phyloP scores from a whole-genome alignment of 148 eudicot genomes.

The Fagopyrum esculentum region DNA sequence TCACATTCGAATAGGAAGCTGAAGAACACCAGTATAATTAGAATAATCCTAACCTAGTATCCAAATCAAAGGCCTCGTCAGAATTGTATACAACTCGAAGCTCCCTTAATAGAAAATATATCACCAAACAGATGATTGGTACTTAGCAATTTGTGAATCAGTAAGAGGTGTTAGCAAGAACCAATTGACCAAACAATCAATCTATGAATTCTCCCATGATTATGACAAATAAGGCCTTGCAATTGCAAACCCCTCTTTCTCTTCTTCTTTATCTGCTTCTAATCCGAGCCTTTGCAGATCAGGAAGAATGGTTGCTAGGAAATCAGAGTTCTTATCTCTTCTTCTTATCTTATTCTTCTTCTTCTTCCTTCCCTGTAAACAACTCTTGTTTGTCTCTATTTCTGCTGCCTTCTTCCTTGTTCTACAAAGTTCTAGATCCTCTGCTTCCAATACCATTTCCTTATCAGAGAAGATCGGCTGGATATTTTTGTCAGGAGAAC shows the following conservation, averaged over 20 bases:
- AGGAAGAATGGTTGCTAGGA: constrained; percentile 54
- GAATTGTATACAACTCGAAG: background rate
- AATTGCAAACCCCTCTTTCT: constrained; percentile 6
- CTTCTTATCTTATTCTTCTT: constrained; percentile 30
- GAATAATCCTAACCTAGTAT: background rate
- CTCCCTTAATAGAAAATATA: background rate
- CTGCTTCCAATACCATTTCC: background rate
- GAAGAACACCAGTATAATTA: background rate
- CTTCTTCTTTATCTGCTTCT: background rate
- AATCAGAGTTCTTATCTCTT: constrained; percentile 44
- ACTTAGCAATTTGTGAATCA: background rate
- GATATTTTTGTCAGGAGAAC: background rate
- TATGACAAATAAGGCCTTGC: constrained; percentile 62
- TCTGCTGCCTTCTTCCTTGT: constrained; percentile 1
- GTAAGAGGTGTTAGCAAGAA: background rate
- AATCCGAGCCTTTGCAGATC: constrained; percentile 50
- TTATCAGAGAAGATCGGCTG: constrained; percentile 7
- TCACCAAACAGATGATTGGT: background rate
- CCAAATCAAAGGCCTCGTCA: background rate
- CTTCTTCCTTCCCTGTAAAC: background rate
- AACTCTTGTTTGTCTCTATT: background rate
- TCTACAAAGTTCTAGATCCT: background rate
- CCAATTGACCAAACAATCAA: background rate
- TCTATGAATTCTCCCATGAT: constrained; percentile 35
- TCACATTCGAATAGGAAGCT: background rate